phyloP scores from a whole-genome alignment of 148 eudicot species.

The Mesembryanthemum crystallinum region DNA sequence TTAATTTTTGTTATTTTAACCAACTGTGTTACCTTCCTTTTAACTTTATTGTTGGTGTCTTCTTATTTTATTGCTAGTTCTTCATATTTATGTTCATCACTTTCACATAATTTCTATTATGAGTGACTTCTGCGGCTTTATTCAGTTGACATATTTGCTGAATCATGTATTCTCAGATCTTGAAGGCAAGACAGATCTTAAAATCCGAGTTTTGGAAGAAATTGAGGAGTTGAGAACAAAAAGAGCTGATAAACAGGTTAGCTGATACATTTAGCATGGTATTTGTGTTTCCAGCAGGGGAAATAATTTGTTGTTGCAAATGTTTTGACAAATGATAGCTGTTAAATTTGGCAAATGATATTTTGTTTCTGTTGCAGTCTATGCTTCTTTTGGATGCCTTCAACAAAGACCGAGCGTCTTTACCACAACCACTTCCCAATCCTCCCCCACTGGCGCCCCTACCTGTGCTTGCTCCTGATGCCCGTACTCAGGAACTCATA shows the following conservation, averaged over 20 bases:
- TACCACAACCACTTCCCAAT: conserved; percentile 83
- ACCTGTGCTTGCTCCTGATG: conserved; percentile 73
- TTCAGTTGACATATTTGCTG: conserved; percentile 12
- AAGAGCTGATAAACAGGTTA: conserved; percentile 96
- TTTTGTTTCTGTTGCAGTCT: conserved; percentile 46
- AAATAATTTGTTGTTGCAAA: not conserved
- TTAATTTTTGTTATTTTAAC: not conserved
- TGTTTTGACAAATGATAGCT: not conserved
- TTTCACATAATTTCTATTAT: not conserved
- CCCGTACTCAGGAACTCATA: conserved; percentile 91
- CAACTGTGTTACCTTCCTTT: not conserved
- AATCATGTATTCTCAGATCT: conserved; percentile 47
- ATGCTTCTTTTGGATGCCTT: conserved; percentile 91
- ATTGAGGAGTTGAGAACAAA: conserved; percentile 71
- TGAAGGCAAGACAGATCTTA: conserved; percentile 89
- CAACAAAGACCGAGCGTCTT: conserved; percentile 91
- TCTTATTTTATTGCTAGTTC: not conserved
- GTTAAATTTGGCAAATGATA: not conserved
- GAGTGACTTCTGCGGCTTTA: not conserved
- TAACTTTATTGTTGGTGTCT: not conserved
- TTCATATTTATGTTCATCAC: not conserved
- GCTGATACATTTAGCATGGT: not conserved
- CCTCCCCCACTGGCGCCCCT: conserved; percentile 67
- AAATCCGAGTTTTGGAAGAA: conserved; percentile 70
- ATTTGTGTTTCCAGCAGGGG: not conserved